These are phyloP conservation scores for Iris pallida DNA, from an alignment of 116 monocot genomes.

Conservation along the genomic window DNA sequence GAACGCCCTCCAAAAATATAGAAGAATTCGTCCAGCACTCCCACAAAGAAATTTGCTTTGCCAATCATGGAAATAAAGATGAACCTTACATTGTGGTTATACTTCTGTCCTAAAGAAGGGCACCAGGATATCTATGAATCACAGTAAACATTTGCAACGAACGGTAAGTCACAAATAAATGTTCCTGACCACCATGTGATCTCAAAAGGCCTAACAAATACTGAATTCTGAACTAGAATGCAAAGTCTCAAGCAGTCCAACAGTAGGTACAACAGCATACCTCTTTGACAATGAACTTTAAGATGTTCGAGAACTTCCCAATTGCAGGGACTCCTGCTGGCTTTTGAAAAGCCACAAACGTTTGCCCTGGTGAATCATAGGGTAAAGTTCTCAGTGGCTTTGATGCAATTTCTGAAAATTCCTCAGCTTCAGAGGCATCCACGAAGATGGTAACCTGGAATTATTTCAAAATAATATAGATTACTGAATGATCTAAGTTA, in stretches of 20 bases:
- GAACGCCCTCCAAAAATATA: too few species aligned
- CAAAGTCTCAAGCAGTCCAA: not conserved
- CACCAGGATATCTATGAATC: too few species aligned
- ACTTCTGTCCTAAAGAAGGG: too few species aligned
- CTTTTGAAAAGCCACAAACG: slow-evolving; percentile 88
- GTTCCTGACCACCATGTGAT: too few species aligned
- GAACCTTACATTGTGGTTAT: too few species aligned
- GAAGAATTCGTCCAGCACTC: too few species aligned
- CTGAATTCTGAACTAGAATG: not conserved
- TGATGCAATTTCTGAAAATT: slow-evolving; percentile 65
- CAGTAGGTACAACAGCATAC: slow-evolving; percentile 23
- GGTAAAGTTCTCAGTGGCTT: slow-evolving; percentile 69
- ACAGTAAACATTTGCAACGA: not conserved
- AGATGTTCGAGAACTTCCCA: slow-evolving; percentile 84
- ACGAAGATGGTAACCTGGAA: slow-evolving; percentile 80
- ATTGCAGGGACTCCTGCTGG: slow-evolving; percentile 62
- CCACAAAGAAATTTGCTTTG: too few species aligned
- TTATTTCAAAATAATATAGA: slow-evolving; percentile 7
- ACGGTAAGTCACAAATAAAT: too few species aligned
- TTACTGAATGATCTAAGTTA: not conserved
- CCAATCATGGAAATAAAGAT: too few species aligned
- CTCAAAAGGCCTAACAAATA: too few species aligned
- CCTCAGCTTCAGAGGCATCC: slow-evolving; percentile 90
- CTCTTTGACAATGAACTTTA: slow-evolving; percentile 95
- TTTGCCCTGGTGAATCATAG: slow-evolving; percentile 86